phyloP scores from a whole-genome alignment of 2,329 filamentous ascomycete species.

The Xylaria sp. region DNA sequence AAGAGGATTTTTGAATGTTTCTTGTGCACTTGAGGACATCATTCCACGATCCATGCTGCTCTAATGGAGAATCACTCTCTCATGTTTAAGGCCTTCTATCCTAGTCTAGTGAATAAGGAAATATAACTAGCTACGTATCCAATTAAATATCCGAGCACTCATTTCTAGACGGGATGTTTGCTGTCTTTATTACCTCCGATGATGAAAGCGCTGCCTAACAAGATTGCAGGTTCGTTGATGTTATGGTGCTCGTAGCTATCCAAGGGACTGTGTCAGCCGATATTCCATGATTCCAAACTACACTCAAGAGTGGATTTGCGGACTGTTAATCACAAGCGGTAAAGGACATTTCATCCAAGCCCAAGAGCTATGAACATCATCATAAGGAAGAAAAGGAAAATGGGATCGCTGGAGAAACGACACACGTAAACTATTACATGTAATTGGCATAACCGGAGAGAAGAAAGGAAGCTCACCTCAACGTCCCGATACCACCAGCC shows the following conservation, averaged over 20 bases:
- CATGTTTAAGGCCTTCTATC: neutral
- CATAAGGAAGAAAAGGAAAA: neutral
- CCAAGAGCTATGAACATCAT: neutral
- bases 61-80: no score
- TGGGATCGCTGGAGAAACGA: neutral
- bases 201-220: slow-evolving; percentile 78
- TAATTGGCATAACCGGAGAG: neutral
- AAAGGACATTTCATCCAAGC: no score
- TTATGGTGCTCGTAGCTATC: slow-evolving; percentile 81
- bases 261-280: slow-evolving; percentile 3
- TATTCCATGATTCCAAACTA: no score
- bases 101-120: neutral
- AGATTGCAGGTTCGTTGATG: slow-evolving; percentile 81
- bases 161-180: neutral
- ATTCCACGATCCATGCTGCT: neutral
- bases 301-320: no score
- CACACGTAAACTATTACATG: neutral
- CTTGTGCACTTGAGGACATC: neutral
- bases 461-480: slow-evolving; percentile 66
- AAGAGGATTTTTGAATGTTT: neutral
- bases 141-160: neutral
- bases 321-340: no score
- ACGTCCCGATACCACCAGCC: slow-evolving; percentile 82
- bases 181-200: slow-evolving; percentile 48
- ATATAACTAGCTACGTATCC: neutral